These are phyloP conservation scores for Pyrenophora seminiperda DNA, from an alignment of 2,329 filamentous ascomycete species.

Conservation along the genomic window DNA sequence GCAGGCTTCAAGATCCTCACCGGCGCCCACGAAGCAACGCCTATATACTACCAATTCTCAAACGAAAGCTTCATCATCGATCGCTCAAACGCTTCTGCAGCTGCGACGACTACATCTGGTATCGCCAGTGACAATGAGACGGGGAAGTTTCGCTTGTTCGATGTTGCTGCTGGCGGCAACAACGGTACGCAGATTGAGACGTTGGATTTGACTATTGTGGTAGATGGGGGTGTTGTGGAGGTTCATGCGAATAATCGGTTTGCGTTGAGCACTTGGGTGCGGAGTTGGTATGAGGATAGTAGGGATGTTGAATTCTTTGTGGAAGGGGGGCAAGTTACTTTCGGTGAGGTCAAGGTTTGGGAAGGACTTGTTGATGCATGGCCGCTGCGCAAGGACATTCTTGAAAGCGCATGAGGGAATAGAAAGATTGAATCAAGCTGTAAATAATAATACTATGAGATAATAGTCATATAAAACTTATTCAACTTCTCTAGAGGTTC, in stretches of 20 bases:
- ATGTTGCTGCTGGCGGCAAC: slow-evolving; percentile 38
- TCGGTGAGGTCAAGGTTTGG: slow-evolving; percentile 32
- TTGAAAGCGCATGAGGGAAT: no score
- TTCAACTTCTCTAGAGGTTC: no score
- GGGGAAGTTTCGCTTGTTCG: slow-evolving; percentile 51
- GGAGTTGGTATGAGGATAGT: slow-evolving; percentile 41
- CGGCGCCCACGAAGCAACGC: slow-evolving; percentile 50
- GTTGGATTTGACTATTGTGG: slow-evolving; percentile 50
- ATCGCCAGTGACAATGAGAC: slow-evolving; percentile 48
- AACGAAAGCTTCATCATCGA: slow-evolving; percentile 53
- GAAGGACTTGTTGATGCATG: slow-evolving; percentile 26
- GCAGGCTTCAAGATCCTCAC: slow-evolving; percentile 52
- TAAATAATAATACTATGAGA: no score
- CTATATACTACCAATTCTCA: slow-evolving; percentile 54
- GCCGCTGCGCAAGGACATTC: neutral
- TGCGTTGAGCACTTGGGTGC: slow-evolving; percentile 52
- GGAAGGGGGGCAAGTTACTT: slow-evolving; percentile 22
- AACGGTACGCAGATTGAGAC: slow-evolving; percentile 42
- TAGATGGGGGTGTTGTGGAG: slow-evolving; percentile 46
- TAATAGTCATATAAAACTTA: no score
- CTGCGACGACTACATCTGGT: slow-evolving; percentile 47
- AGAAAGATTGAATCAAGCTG: no score
- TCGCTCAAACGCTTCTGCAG: slow-evolving; percentile 51
- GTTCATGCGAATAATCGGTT: slow-evolving; percentile 53
- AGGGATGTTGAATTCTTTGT: slow-evolving; percentile 26